These are phyloP conservation scores for Phaeomoniella chlamydospora DNA, from an alignment of 2,329 filamentous ascomycete genomes.

Conservation along the genomic window DNA sequence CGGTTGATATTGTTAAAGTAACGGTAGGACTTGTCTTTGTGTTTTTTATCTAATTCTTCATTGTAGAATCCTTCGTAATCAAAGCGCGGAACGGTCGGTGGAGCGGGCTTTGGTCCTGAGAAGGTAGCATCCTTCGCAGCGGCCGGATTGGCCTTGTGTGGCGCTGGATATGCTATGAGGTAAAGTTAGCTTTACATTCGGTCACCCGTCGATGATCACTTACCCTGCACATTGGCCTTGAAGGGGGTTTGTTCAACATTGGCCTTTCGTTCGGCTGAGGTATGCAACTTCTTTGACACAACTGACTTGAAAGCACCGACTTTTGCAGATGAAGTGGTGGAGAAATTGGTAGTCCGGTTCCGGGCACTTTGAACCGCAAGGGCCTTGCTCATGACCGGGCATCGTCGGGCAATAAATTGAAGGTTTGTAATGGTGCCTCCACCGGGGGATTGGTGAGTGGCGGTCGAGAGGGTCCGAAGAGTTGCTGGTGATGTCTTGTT, in stretches of 20 bases:
- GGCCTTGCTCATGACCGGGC: constrained; percentile 97
- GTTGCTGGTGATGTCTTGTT: constrained; percentile 87
- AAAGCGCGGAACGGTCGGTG: constrained; percentile 47
- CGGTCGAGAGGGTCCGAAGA: constrained; percentile 71
- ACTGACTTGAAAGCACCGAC: constrained; percentile 12
- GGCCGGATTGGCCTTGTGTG: constrained; percentile 1
- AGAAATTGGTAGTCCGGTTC: constrained; percentile 22
- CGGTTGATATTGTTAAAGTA: constrained; percentile 99
- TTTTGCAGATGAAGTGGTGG: constrained; percentile 18
- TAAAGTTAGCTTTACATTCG: no score
- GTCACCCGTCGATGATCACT: constrained; percentile 6
- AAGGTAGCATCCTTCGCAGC: constrained; percentile 13
- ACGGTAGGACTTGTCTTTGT: constrained; percentile 98
- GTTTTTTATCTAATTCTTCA: constrained; percentile 88
- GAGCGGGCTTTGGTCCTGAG: constrained; percentile 30
- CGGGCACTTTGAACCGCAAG: constrained; percentile 61
- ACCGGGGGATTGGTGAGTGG: constrained; percentile 51
- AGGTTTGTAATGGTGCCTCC: constrained; percentile 95
- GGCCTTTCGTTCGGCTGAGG: constrained; percentile 62
- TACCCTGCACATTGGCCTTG: constrained; percentile 36
- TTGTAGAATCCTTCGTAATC: constrained; percentile 86
- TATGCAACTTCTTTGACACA: constrained; percentile 52
- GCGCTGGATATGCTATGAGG: background rate
- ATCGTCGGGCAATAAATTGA: constrained; percentile 84
- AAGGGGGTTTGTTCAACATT: constrained; percentile 49